phyloP scores from a whole-genome alignment of 768 basidiomycete genomes.

The Boletus vinaceobasis region DNA sequence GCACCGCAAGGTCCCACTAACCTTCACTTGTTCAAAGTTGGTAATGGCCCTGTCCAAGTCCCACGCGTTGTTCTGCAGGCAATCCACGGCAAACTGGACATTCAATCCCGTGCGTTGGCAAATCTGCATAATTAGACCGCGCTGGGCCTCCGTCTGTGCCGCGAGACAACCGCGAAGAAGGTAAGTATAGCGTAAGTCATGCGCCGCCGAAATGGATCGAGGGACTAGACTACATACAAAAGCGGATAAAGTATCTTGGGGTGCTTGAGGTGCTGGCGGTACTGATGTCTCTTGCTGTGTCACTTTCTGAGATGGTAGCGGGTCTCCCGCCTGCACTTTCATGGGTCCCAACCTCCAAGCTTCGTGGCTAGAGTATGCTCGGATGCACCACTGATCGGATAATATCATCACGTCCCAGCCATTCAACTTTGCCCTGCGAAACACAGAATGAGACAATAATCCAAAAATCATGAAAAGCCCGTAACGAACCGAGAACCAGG shows the following conservation, averaged over 20 bases:
- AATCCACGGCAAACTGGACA: constrained; percentile 76
- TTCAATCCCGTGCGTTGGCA: constrained; percentile 76
- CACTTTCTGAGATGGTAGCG: constrained; percentile 17
- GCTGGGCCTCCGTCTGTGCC: constrained; percentile 64
- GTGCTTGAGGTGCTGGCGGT: constrained; percentile 35
- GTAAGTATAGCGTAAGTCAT: constrained; percentile 9
- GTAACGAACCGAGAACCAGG: constrained; percentile 76
- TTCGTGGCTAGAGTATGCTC: constrained; percentile 77
- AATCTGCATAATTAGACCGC: constrained; percentile 65
- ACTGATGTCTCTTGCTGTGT: constrained; percentile 22
- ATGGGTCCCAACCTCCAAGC: constrained; percentile 78
- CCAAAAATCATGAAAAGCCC: background rate
- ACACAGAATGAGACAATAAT: constrained; percentile 11
- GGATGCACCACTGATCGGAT: constrained; percentile 83
- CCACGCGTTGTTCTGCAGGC: constrained; percentile 83
- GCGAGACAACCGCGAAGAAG: constrained; percentile 11
- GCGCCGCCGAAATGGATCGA: constrained; percentile 5
- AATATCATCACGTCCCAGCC: constrained; percentile 92
- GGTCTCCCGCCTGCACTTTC: constrained; percentile 57
- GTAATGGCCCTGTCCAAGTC: constrained; percentile 71
- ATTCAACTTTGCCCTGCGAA: constrained; percentile 61
- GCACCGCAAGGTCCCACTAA: constrained; percentile 33
- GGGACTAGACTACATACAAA: constrained; percentile 48
- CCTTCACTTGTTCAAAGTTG: constrained; percentile 89
- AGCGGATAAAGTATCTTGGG: constrained; percentile 49